Percentiles rank a stretch among this genome's conserved stretches.
phyloP scores from a whole-genome alignment of 345 rosid genomes.

The Syzygium jambos region DNA sequence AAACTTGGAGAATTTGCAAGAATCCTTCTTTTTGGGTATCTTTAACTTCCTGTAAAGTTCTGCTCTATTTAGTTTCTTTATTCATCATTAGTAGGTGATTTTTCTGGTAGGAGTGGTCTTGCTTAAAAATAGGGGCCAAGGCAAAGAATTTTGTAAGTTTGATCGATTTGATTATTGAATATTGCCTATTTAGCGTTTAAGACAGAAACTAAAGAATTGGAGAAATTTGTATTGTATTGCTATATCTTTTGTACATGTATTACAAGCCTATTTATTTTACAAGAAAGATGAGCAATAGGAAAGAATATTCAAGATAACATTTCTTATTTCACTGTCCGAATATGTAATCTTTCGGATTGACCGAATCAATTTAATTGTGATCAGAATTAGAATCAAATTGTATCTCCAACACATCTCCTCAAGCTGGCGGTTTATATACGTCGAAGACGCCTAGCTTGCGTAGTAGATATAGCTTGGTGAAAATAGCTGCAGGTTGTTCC shows the following conservation, averaged over 20 bases:
- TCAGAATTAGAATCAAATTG: no score
- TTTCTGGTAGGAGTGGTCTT: background rate
- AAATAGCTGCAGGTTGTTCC: no score
- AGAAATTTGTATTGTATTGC: background rate
- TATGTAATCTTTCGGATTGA: background rate
- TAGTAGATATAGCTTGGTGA: no score
- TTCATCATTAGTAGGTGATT: background rate
- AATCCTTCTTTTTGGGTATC: background rate
- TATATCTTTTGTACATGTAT: background rate
- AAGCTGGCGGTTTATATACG: no score
- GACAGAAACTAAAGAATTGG: background rate
- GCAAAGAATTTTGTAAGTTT: background rate
- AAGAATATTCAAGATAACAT: accelerated
- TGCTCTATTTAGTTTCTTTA: background rate
- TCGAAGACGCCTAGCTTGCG: no score
- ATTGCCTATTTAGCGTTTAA: background rate
- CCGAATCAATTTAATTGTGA: background rate
- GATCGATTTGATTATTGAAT: background rate
- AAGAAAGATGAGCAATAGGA: background rate
- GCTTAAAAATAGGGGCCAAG: background rate
- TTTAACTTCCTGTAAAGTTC: background rate
- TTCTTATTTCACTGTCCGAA: no score
- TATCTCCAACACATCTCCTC: no score
- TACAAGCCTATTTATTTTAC: background rate
- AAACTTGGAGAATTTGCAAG: background rate